Percentiles rank a stretch among this genome's conserved stretches.
phyloP scores from a whole-genome alignment of 2,329 filamentous ascomycete species.

The Samsoniella hepiali region DNA sequence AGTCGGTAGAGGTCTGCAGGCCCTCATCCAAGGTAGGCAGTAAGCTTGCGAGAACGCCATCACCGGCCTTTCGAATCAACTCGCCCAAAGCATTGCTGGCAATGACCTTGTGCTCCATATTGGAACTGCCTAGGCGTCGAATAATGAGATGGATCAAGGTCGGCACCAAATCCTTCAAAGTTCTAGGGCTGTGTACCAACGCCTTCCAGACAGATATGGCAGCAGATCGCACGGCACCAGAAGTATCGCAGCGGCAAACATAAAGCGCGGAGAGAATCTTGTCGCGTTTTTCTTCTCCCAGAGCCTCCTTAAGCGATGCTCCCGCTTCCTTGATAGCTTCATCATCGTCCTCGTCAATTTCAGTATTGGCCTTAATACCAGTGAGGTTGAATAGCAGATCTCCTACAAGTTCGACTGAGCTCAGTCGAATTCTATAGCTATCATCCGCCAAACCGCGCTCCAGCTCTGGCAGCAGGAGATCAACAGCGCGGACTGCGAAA shows the following conservation, averaged over 20 bases:
- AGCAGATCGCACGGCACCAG: constrained; percentile 82
- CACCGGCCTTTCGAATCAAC: constrained; percentile 93
- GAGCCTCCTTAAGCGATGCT: constrained; percentile 86
- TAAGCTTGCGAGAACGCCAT: constrained; percentile 82
- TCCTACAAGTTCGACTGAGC: constrained; percentile 94
- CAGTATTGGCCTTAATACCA: constrained; percentile 77
- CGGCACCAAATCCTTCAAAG: constrained; percentile 90
- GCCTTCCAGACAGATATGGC: constrained; percentile 97
- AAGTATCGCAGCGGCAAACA: constrained; percentile 96
- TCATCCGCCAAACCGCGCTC: constrained; percentile 97
- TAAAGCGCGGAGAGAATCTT: constrained; percentile 96
- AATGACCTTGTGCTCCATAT: constrained; percentile 98
- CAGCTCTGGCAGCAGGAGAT: constrained; percentile 87
- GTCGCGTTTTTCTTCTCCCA: constrained; percentile 94
- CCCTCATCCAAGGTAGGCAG: constrained; percentile 91
- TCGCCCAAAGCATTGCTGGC: constrained; percentile 95
- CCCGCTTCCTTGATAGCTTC: constrained; percentile 79
- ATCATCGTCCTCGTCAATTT: constrained; percentile 74
- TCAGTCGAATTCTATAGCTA: constrained; percentile 95
- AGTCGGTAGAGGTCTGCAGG: constrained; percentile 80
- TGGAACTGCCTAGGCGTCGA: constrained; percentile 85
- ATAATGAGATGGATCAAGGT: constrained; percentile 95
- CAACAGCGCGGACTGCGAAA: constrained; percentile 91
- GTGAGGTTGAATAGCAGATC: constrained; percentile 97
- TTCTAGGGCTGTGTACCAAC: constrained; percentile 84